Evolutionary conservation across 2,329 filamentous ascomycete species (phyloP).

Genomic region (Aureobasidium sp.): DNA sequence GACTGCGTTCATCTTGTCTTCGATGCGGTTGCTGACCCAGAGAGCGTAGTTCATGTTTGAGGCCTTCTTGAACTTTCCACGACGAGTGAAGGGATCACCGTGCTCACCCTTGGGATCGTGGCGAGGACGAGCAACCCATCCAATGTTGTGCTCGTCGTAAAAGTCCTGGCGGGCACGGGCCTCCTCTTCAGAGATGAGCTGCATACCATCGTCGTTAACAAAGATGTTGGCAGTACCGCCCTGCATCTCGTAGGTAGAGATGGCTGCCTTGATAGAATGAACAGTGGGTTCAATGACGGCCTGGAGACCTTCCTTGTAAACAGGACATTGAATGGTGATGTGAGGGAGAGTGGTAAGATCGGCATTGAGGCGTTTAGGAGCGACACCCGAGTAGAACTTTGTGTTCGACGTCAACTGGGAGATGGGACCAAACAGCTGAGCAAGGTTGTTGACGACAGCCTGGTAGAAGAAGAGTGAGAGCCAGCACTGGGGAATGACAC

Average conservation of each 20-base stretch:
- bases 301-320: slow-evolving; percentile 37
- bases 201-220: slow-evolving; percentile 63
- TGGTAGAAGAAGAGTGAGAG: slow-evolving; percentile 50
- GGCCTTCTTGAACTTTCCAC: slow-evolving; percentile 66
- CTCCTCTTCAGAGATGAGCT: slow-evolving; percentile 47
- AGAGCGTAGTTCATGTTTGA: slow-evolving; percentile 69
- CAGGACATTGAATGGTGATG: slow-evolving; percentile 48
- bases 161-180: slow-evolving; percentile 40
- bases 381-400: slow-evolving; percentile 40
- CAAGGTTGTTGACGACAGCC: slow-evolving; percentile 34
- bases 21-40: slow-evolving; percentile 57
- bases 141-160: slow-evolving; percentile 45
- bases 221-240: slow-evolving; percentile 64
- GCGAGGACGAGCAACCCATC: slow-evolving; percentile 43
- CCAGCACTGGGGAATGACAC: slow-evolving; percentile 52
- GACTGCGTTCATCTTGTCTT: slow-evolving; percentile 57
- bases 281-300: slow-evolving; percentile 35
- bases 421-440: slow-evolving; percentile 40
- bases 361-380: slow-evolving; percentile 33
- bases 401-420: slow-evolving; percentile 39
- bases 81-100: slow-evolving; percentile 45
- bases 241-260: slow-evolving; percentile 45
- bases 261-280: slow-evolving; percentile 36
- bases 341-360: slow-evolving; percentile 36
- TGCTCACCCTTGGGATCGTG: slow-evolving; percentile 48